Percentiles rank a stretch among this genome's conserved stretches.
These are phyloP conservation scores for Annulohypoxylon stygium DNA, from an alignment of 495 filamentous ascomycete species.

Conservation along the genomic window DNA sequence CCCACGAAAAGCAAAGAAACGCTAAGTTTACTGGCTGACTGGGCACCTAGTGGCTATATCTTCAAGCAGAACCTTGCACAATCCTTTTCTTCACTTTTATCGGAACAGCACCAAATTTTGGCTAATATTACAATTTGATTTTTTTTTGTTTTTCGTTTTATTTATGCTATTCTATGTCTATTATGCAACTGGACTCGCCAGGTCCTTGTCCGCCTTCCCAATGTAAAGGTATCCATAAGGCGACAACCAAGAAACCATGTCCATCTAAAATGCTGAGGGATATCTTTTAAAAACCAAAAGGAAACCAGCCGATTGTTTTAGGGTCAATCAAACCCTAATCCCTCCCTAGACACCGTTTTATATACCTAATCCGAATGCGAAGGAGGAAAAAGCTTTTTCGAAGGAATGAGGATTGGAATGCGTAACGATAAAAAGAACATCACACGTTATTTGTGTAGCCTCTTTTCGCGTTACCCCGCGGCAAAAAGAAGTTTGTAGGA, in stretches of 20 bases:
- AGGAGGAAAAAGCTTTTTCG: constrained; percentile 15
- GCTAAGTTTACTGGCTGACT: background rate
- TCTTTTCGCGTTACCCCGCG: constrained; percentile 15
- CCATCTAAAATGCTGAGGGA: constrained; percentile 43
- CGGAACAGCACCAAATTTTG: constrained; percentile 9
- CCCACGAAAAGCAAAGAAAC: no score
- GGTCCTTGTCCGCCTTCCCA: constrained; percentile 21
- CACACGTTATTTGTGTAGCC: constrained; percentile 41
- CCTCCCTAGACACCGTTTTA: constrained; percentile 31
- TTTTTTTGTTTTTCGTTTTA: constrained; percentile 25
- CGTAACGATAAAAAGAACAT: constrained; percentile 36
- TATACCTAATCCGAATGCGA: constrained; percentile 14
- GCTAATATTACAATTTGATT: constrained; percentile 43
- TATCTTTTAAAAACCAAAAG: constrained; percentile 44
- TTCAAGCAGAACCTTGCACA: background rate
- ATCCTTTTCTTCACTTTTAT: background rate
- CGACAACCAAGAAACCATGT: constrained; percentile 29
- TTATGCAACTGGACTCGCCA: constrained; percentile 26
- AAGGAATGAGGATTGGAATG: constrained; percentile 21
- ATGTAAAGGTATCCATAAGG: constrained; percentile 13
- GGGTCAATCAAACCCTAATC: constrained; percentile 31
- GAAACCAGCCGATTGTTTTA: constrained; percentile 45
- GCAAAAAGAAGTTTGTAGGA: constrained; percentile 1
- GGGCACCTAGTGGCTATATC: background rate
- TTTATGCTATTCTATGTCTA: constrained; percentile 37